These are phyloP conservation scores for Leptographium procerum DNA, from an alignment of 2,329 filamentous ascomycete genomes.

Conservation along the genomic window DNA sequence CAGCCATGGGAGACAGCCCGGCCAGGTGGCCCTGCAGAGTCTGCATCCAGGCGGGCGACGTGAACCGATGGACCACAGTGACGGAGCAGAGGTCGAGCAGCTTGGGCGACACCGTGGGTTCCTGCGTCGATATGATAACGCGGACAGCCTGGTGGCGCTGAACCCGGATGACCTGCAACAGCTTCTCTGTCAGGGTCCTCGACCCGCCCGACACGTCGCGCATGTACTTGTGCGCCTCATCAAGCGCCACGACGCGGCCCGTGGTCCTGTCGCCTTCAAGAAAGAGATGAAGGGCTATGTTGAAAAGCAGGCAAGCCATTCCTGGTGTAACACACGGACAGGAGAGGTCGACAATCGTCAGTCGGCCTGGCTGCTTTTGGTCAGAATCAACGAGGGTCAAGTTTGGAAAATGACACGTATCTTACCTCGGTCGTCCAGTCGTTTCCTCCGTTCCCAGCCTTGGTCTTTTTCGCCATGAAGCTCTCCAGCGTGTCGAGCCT, in stretches of 20 bases:
- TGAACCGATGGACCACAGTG: constrained; percentile 64
- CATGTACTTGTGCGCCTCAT: constrained; percentile 74
- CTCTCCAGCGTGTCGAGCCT: constrained; percentile 52
- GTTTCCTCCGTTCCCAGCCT: constrained; percentile 15
- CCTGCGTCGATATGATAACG: constrained; percentile 64
- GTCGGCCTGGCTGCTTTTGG: constrained; percentile 17
- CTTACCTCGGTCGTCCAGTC: constrained; percentile 20
- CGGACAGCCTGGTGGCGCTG: constrained; percentile 60
- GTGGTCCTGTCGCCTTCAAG: constrained; percentile 37
- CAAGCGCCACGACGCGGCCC: constrained; percentile 55
- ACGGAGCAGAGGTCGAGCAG: constrained; percentile 61
- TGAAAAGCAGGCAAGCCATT: constrained; percentile 60
- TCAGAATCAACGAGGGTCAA: not conserved
- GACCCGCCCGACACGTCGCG: constrained; percentile 39
- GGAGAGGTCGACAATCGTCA: constrained; percentile 48
- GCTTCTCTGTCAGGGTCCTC: constrained; percentile 44
- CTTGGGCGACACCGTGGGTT: constrained; percentile 57
- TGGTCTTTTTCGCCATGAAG: constrained; percentile 36
- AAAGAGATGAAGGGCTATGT: constrained; percentile 58
- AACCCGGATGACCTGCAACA: constrained; percentile 53
- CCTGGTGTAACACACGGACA: constrained; percentile 58
- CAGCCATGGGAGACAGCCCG: constrained; percentile 14
- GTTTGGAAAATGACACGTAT: constrained; percentile 8
- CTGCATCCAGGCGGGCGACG: constrained; percentile 21
- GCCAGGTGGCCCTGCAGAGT: constrained; percentile 20